Evolutionary conservation across 179 eudicot species (phyloP).

Genomic region (Amaranthus tricolor): DNA sequence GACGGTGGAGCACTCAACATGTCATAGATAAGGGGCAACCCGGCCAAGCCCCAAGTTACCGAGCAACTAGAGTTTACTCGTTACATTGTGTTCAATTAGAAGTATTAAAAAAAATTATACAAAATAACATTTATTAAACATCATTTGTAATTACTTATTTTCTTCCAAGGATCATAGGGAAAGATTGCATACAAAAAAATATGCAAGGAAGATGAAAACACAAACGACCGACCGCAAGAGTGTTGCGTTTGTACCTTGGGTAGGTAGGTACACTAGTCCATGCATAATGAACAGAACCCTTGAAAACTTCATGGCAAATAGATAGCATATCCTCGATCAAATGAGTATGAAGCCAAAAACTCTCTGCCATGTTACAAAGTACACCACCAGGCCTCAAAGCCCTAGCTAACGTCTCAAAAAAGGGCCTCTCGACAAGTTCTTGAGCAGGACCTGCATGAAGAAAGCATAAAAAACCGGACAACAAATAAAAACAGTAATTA

Average conservation of each 20-base stretch:
- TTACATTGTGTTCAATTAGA: too few relatives aligned
- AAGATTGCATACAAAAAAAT: background rate
- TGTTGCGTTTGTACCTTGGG: conserved; percentile 61
- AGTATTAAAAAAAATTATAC: too few relatives aligned
- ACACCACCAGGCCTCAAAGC: conserved; percentile 96
- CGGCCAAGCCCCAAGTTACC: too few relatives aligned
- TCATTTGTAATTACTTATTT: background rate
- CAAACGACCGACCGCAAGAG: background rate
- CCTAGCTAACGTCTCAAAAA: conserved; percentile 77
- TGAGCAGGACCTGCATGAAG: conserved; percentile 72
- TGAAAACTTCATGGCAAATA: conserved; percentile 68
- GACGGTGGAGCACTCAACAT: background rate
- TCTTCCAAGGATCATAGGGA: background rate
- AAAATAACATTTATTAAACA: background rate
- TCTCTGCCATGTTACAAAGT: conserved; percentile 95
- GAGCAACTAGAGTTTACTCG: too few relatives aligned
- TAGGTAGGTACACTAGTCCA: conserved; percentile 98
- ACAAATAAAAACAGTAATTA: background rate
- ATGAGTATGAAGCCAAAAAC: conserved; percentile 99
- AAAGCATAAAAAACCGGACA: background rate
- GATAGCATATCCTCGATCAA: conserved; percentile 81
- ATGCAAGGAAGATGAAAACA: background rate
- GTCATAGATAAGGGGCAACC: background rate
- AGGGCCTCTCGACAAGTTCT: conserved; percentile 88
- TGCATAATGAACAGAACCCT: conserved; percentile 93